Base-by-base conservation (phyloP, 139 green algal genomes). In the Haematococcus sp. region DNA sequence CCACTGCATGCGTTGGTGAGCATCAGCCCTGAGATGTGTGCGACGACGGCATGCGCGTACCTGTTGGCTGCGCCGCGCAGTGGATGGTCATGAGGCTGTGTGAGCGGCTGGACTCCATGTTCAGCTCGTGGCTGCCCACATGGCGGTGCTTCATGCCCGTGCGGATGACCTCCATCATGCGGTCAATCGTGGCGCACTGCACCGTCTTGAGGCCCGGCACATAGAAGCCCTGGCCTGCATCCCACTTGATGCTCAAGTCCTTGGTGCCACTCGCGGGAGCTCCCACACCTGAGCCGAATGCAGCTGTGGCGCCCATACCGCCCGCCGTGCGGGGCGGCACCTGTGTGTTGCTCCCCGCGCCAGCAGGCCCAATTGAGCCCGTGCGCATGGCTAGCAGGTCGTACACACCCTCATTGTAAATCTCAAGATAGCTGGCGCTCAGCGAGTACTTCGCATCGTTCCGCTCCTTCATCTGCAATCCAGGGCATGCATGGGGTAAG, bases 1-100 rank as follows among this genome's bases (percentile, higher is more conserved):
- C n/a, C n/a, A n/a, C n/a, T n/a, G n/a, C n/a, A n/a, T n/a, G n/a
- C n/a, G n/a, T n/a, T n/a, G n/a, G n/a, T n/a, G n/a, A n/a, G n/a
- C n/a, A n/a, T n/a, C n/a, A n/a, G n/a, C n/a, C n/a, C n/a, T n/a
- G n/a, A n/a, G n/a, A n/a, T n/a, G n/a, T n/a, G n/a, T n/a, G n/a
- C n/a, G n/a, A n/a, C n/a, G n/a, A n/a, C n/a, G n/a, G n/a, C 30
- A 46, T 7, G 5, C 15, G 61, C 27, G 11, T 28, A 74, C 69
- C 73, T 35, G 78, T 77, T 11, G 76, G 78, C 2, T 63, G 81
- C 44, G 69, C 70, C 31, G 93, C 76, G 60, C 86, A 76, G 81
- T 94, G 80, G 15, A 97, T 82, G n/a, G 91, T 97, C 77, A 97
- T 87, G 54, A 98, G 91, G 65, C 82, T 81, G 77, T 98, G 94